phyloP scores from a whole-genome alignment of 345 rosid genomes.

The Arabis hirsuta region DNA sequence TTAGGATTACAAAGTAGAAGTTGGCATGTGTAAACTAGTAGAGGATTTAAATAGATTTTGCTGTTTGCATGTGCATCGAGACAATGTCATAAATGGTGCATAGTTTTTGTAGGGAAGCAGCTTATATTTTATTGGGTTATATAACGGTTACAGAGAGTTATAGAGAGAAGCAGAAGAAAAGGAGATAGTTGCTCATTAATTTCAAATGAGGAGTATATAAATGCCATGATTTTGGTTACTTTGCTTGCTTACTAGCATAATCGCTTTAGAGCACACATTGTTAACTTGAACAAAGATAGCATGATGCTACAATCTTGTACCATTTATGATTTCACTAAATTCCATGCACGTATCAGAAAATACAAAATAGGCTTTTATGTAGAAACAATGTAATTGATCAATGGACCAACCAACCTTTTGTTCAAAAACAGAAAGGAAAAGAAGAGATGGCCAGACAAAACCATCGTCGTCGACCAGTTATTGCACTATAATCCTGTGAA shows the following conservation, averaged over 20 bases:
- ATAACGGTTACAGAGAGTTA: no score
- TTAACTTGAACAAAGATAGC: not conserved
- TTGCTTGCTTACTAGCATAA: not conserved
- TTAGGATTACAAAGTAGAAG: constrained; percentile 12
- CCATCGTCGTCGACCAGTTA: constrained; percentile 17
- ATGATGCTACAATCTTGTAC: not conserved
- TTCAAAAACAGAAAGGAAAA: constrained; percentile 24
- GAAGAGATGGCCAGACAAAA: constrained; percentile 18
- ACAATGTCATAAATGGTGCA: constrained; percentile 22
- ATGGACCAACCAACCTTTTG: constrained; percentile 27
- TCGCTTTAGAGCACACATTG: not conserved
- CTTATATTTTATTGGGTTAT: constrained; percentile 24
- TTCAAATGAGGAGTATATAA: no score
- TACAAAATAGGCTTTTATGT: not conserved
- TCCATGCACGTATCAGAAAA: not conserved
- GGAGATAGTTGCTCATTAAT: no score
- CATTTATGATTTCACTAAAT: not conserved
- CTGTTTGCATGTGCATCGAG: constrained; percentile 18
- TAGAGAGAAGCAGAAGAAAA: no score
- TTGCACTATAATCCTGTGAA: not conserved
- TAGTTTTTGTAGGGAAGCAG: constrained; percentile 29
- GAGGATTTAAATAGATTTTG: constrained; percentile 11
- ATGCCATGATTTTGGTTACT: not conserved
- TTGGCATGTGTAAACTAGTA: constrained; percentile 8
- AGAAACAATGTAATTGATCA: constrained; percentile 18